These are phyloP conservation scores for Backusella macrospora DNA, from an alignment of 192 early-diverging fungal genomes.

Conservation along the genomic window DNA sequence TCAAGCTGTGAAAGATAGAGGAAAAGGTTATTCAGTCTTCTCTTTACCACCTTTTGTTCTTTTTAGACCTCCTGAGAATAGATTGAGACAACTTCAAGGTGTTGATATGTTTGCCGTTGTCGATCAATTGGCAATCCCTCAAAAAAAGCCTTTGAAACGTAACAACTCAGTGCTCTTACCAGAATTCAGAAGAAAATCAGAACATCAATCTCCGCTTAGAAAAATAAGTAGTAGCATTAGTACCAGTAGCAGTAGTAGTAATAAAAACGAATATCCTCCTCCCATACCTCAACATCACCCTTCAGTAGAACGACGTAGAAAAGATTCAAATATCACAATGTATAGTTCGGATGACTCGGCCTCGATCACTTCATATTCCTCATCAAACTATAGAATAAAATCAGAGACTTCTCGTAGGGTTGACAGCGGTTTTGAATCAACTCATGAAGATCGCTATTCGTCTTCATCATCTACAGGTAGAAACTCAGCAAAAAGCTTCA, in stretches of 20 bases:
- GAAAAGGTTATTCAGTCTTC: constrained; percentile 69
- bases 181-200: constrained; percentile 1
- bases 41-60: constrained; percentile 77
- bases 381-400: constrained; percentile 17
- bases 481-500: constrained; percentile 33
- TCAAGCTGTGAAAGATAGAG: constrained; percentile 60
- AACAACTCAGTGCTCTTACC: constrained; percentile 37
- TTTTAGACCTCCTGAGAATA: constrained; percentile 82
- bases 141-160: constrained; percentile 23
- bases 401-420: constrained; percentile 29
- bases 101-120: constrained; percentile 72
- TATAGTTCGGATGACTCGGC: constrained; percentile 25
- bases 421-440: constrained; percentile 44
- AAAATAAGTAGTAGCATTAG: background rate
- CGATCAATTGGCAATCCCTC: constrained; percentile 39
- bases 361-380: constrained; percentile 28
- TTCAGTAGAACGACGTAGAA: constrained; percentile 21
- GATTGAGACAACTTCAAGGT: constrained; percentile 50
- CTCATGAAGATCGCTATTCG: constrained; percentile 39
- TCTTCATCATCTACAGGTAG: constrained; percentile 28
- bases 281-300: constrained; percentile 11
- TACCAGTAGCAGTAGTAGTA: background rate
- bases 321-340: constrained; percentile 23
- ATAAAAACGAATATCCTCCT: background rate
- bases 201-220: constrained; percentile 1